Evolutionary conservation across 306 rosid genomes (phyloP).

Genomic region (Rosa multiflora): DNA sequence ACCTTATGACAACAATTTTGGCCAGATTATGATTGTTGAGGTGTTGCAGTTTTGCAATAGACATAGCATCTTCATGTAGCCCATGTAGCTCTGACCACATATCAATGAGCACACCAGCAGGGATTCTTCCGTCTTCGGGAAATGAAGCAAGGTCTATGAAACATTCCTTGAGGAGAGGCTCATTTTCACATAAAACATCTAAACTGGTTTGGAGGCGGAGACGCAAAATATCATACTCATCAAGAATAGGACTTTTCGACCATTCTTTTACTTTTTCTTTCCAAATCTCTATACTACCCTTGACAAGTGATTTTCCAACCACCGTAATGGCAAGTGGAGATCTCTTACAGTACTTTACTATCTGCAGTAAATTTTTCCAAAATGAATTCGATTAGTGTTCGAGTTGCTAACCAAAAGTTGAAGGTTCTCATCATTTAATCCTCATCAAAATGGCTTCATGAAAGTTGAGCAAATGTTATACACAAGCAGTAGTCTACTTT

Average conservation of each 20-base stretch:
- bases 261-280: slow-evolving; percentile 11
- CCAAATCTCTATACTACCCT: slow-evolving; percentile 23
- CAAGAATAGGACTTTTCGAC: slow-evolving; percentile 32
- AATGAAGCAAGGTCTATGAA: slow-evolving; percentile 56
- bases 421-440: background rate
- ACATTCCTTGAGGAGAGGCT: slow-evolving; percentile 34
- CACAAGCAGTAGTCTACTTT: background rate
- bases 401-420: slow-evolving; percentile 5
- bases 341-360: slow-evolving; percentile 38
- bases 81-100: slow-evolving; percentile 48
- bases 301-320: slow-evolving; percentile 33
- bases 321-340: slow-evolving; percentile 48
- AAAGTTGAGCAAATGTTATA: background rate
- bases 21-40: slow-evolving; percentile 31
- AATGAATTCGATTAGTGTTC: background rate
- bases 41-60: slow-evolving; percentile 39
- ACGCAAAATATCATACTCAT: slow-evolving; percentile 15
- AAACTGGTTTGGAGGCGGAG: slow-evolving; percentile 39
- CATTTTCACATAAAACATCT: slow-evolving; percentile 26
- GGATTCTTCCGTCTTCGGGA: slow-evolving; percentile 60
- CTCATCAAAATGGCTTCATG: background rate
- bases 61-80: slow-evolving; percentile 23
- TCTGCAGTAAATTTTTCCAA: slow-evolving; percentile 26
- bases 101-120: slow-evolving; percentile 51
- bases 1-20: slow-evolving; percentile 49